Evolutionary conservation across 2,329 filamentous ascomycete genomes (phyloP).

Genomic region (Epichloe festucae): DNA sequence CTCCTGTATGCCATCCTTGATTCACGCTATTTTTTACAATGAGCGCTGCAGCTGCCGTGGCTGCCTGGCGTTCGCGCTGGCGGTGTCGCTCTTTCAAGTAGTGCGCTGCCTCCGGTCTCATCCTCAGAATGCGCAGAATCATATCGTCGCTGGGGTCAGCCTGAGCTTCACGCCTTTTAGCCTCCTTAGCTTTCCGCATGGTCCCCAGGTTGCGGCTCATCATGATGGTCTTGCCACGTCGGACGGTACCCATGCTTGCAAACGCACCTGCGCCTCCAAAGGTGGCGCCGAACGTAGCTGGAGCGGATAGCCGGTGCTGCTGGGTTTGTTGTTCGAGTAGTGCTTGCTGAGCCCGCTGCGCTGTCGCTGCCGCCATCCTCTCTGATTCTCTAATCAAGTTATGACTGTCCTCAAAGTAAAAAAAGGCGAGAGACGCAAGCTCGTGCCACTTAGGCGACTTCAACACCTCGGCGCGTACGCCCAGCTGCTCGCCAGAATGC

Average conservation of each 20-base stretch:
- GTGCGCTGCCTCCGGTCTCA: slow-evolving; percentile 77
- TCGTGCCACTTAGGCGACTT: slow-evolving; percentile 98
- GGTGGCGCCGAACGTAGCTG: slow-evolving; percentile 30
- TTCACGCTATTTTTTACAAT: slow-evolving; percentile 85
- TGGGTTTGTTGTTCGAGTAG: slow-evolving; percentile 32
- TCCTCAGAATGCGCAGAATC: slow-evolving; percentile 87
- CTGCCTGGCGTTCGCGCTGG: slow-evolving; percentile 86
- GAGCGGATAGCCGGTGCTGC: slow-evolving; percentile 58
- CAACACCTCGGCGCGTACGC: slow-evolving; percentile 80
- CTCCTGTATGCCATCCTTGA: slow-evolving; percentile 39
- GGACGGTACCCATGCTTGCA: slow-evolving; percentile 57
- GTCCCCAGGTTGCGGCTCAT: slow-evolving; percentile 87
- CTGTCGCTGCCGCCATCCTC: slow-evolving; percentile 81
- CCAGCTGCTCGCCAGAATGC: slow-evolving; percentile 63
- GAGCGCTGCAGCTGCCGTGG: slow-evolving; percentile 78
- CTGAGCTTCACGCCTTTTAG: slow-evolving; percentile 89
- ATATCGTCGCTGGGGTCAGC: slow-evolving; percentile 96
- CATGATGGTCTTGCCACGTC: slow-evolving; percentile 71
- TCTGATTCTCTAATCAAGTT: slow-evolving; percentile 91
- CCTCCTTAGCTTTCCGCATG: slow-evolving; percentile 91
- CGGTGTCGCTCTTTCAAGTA: slow-evolving; percentile 85
- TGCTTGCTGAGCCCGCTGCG: slow-evolving; percentile 60
- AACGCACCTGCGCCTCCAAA: slow-evolving; percentile 28
- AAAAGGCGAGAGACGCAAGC: slow-evolving; percentile 91
- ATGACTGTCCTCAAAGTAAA: slow-evolving; percentile 89